A percentile compares a stretch with the other conserved stretches of the same genome.
Conservation (phyloP, 129 eudicot genomes). For the Scalesia atractyloides region DNA sequence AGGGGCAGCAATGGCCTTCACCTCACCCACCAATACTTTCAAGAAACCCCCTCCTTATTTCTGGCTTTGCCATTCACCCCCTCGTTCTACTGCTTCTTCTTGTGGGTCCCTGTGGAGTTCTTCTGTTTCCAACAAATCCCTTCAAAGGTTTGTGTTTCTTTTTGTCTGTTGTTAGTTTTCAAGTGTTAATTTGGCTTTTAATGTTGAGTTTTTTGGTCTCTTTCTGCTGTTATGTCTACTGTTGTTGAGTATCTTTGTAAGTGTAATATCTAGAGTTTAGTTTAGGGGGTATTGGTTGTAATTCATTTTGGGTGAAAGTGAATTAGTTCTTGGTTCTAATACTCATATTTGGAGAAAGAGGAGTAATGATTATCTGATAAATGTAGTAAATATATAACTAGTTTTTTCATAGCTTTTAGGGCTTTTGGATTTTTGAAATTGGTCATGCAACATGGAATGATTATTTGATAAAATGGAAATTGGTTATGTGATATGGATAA, state of each 20-base stretch:
- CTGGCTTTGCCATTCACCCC: constrained; percentile 47
- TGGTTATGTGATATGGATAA: not conserved
- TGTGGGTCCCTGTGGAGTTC: not conserved
- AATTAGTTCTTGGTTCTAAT: too few species aligned
- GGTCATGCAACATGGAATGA: not conserved
- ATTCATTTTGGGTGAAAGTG: not conserved
- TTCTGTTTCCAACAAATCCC: constrained; percentile 35
- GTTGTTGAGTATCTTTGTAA: not conserved
- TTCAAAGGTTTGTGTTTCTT: constrained; percentile 38
- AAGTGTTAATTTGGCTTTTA: not conserved
- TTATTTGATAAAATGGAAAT: not conserved
- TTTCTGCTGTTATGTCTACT: not conserved
- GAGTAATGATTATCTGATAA: not conserved
- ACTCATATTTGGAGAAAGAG: not conserved
- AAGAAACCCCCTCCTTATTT: constrained; percentile 54
- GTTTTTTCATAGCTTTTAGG: not conserved
- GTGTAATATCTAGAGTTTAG: not conserved
- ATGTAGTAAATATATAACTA: not conserved
- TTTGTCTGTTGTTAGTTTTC: not conserved
- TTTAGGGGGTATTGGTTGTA: not conserved
- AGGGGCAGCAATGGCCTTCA: constrained; percentile 54
- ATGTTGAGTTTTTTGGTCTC: too few species aligned
- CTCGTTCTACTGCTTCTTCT: constrained; percentile 31
- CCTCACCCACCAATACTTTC: constrained; percentile 54
- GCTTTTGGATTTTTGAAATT: not conserved